Conservation (phyloP, 1,139 yeast genomes). For the Sugiyamaella xylanicola region DNA sequence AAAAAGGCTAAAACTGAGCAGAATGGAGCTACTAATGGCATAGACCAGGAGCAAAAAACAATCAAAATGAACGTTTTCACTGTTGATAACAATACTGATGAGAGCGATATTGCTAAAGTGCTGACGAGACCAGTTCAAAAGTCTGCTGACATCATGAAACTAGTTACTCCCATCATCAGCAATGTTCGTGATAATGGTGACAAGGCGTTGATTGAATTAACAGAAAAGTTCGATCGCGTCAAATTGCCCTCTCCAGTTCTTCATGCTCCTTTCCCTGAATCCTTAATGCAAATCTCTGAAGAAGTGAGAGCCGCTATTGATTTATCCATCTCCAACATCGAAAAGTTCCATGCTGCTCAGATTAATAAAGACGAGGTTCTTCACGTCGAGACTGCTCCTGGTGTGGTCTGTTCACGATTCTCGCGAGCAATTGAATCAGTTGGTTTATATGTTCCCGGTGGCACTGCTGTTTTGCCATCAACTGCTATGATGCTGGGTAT, state of each 20-base stretch:
- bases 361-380: slow-evolving; percentile 55
- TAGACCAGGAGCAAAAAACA: slow-evolving; percentile 17
- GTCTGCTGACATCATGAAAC: slow-evolving; percentile 85
- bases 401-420: slow-evolving; percentile 91
- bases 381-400: slow-evolving; percentile 91
- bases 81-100: slow-evolving; percentile 52
- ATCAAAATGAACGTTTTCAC: slow-evolving; percentile 66
- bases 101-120: slow-evolving; percentile 56
- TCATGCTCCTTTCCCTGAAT: slow-evolving; percentile 81
- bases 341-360: slow-evolving; percentile 93
- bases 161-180: slow-evolving; percentile 86
- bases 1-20: slow-evolving; percentile 24
- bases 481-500: slow-evolving; percentile 98
- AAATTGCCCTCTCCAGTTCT: slow-evolving; percentile 68
- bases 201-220: slow-evolving; percentile 77
- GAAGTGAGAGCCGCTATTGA: slow-evolving; percentile 87
- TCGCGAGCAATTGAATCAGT: slow-evolving; percentile 93
- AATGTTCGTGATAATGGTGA: slow-evolving; percentile 80
- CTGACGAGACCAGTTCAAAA: slow-evolving; percentile 88
- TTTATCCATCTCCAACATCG: slow-evolving; percentile 82
- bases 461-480: slow-evolving; percentile 96
- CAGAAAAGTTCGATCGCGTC: slow-evolving; percentile 90
- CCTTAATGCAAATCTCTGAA: slow-evolving; percentile 70
- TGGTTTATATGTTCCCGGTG: slow-evolving; percentile 97
- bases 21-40: slow-evolving; percentile 20